Evolutionary conservation across 768 basidiomycete species (phyloP), one percentile per base, ranked within the genome.

Genomic region (Stropharia rugosoannulata): DNA sequence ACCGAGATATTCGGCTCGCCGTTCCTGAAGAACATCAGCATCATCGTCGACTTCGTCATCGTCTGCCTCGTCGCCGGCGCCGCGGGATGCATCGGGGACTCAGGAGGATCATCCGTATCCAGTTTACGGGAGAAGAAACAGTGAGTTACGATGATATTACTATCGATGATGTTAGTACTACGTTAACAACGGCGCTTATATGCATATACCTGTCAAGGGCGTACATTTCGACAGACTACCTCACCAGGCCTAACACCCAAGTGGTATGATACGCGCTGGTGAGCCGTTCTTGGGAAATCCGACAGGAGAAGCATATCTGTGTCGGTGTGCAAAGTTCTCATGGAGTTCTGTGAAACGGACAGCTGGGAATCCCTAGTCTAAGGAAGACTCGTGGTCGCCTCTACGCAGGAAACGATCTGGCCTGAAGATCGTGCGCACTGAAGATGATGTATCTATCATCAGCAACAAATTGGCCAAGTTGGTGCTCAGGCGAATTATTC

Each of bases 1-100:
- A 87, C 87, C 0, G 91, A 95, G 66, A 70, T 93, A 16, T 90
- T 93, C 59, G 93, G 92, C 6, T 87, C 85, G 4, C 93, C 91
- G 0, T 94, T 95, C 75, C 69, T 95, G 65, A 88, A 89, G 71
- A 93, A 92, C 62, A 80, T 83, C 52, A 86, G 85, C 27, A 84
- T 91, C 60, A 88, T 93, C 50, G 80, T 90, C 18, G 89, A 89
- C 0, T 74, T 93, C 15, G 76, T 78, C 7, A 82, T 93, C 1
- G 90, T 91, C 1, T 90, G 89, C 56, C 90, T 93, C 53, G 90
- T 93, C 1, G 82, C 90, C 1, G 91, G 88, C 37, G 86, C 86
- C 13, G 75, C 85, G 1, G 91, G 91, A 0, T 93, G 93, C 62
- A 87, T 93, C 22, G 84, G 86, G 59, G 75, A 80, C 6, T 78